phyloP scores from a whole-genome alignment of 169 alveolate genomes.

The Besnoitia besnoiti region DNA sequence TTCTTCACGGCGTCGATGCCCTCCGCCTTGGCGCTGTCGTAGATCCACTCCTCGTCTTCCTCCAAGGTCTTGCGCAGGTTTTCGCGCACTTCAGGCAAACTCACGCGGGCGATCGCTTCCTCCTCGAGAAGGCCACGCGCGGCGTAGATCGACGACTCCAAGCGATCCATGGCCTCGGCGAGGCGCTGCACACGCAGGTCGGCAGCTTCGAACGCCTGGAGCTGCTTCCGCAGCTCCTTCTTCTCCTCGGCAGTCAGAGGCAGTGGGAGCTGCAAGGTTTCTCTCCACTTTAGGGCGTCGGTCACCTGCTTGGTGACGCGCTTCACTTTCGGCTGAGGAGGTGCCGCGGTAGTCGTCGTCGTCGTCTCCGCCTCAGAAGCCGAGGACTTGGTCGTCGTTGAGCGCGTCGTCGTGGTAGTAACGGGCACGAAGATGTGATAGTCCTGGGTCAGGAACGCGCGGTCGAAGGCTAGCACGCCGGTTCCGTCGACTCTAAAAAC shows the following conservation, averaged over 20 bases:
- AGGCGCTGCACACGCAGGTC: conserved; percentile 44
- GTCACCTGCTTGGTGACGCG: neutral
- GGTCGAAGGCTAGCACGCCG: conserved; percentile 22
- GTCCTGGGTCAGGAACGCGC: neutral
- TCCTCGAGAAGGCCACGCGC: conserved; percentile 17
- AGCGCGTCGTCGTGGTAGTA: neutral
- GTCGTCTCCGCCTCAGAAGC: neutral
- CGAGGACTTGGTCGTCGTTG: neutral
- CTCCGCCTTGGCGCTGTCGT: conserved; percentile 57
- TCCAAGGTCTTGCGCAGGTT: conserved; percentile 23
- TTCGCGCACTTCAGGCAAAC: neutral
- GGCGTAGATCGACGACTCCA: conserved; percentile 62
- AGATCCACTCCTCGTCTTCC: conserved; percentile 62
- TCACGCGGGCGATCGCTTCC: neutral
- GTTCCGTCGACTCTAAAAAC: conserved; percentile 2
- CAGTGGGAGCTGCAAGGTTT: conserved; percentile 8
- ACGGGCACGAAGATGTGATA: neutral
- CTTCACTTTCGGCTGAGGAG: conserved; percentile 37
- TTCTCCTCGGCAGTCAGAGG: conserved; percentile 57
- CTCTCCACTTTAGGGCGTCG: neutral
- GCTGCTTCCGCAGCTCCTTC: conserved; percentile 29
- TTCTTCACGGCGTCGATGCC: conserved; percentile 48
- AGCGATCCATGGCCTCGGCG: conserved; percentile 28
- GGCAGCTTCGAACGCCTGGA: conserved; percentile 46
- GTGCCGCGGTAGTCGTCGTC: conserved; percentile 44